These are phyloP conservation scores for Neonectria coccinea DNA, from an alignment of 2,329 filamentous ascomycete genomes.

Conservation along the genomic window DNA sequence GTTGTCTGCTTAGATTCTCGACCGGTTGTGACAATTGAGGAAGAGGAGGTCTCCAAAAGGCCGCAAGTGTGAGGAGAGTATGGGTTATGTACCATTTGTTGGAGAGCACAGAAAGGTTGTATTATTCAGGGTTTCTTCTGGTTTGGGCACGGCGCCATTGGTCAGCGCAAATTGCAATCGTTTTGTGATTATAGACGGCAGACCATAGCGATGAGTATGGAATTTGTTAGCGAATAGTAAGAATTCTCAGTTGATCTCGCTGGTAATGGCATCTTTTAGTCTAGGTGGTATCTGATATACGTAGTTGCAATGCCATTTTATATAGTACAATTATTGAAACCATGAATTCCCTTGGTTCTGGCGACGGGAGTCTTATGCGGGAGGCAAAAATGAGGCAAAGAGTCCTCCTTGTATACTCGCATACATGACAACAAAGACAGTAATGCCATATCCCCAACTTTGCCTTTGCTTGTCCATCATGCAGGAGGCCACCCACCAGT, in stretches of 20 bases:
- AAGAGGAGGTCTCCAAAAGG: constrained; percentile 2
- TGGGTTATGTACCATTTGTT: constrained; percentile 4
- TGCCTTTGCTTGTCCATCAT: constrained; percentile 51
- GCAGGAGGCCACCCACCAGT: constrained; percentile 77
- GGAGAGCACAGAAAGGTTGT: constrained; percentile 6
- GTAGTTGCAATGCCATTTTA: not conserved
- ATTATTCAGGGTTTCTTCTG: constrained; percentile 13
- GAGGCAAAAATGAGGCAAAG: constrained; percentile 91
- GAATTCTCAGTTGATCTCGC: not conserved
- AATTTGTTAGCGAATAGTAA: not conserved
- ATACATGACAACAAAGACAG: constrained; percentile 84
- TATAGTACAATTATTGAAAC: constrained; percentile 1
- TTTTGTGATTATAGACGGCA: constrained; percentile 33
- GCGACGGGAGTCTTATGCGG: constrained; percentile 66
- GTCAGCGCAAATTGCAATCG: constrained; percentile 20
- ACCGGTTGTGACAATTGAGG: not conserved
- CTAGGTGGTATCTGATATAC: too few relatives aligned
- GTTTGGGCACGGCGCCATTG: constrained; percentile 24
- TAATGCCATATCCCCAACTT: constrained; percentile 54
- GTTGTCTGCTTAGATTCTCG: not conserved
- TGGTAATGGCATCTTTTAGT: not conserved
- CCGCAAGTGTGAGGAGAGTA: not conserved
- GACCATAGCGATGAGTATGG: constrained; percentile 14
- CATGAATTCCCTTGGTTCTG: not conserved
- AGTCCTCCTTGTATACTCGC: constrained; percentile 83